Percentiles rank a stretch among this genome's conserved stretches.
These are phyloP conservation scores for Abortiporus biennis DNA, from an alignment of 1,284 basidiomycete species.

Conservation along the genomic window DNA sequence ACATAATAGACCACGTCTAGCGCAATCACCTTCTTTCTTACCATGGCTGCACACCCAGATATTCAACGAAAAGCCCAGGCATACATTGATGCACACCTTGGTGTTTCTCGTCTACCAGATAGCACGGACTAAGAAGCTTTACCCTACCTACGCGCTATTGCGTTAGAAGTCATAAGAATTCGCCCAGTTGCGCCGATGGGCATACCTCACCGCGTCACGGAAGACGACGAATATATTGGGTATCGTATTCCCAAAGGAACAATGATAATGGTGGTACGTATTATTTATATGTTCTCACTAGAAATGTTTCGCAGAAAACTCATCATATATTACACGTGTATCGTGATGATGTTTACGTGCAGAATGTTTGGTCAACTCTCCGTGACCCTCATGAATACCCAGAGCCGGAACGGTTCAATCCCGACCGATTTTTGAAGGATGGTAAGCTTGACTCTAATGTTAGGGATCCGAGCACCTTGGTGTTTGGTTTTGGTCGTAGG, in stretches of 20 bases:
- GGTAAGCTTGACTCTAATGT: constrained; percentile 4
- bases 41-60: neutral
- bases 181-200: constrained; percentile 3
- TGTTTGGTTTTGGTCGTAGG: constrained; percentile 11
- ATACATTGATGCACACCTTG: too few relatives aligned
- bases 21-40: neutral
- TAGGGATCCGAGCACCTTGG: neutral
- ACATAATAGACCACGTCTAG: neutral
- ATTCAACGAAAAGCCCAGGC: too few relatives aligned
- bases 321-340: too few relatives aligned
- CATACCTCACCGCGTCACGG: constrained; percentile 6
- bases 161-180: neutral
- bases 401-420: constrained; percentile 4
- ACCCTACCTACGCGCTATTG: neutral
- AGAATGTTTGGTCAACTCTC: constrained; percentile 6
- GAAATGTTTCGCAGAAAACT: too few relatives aligned
- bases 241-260: constrained; percentile 13
- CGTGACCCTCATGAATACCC: constrained; percentile 8
- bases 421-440: constrained; percentile 6
- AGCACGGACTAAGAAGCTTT: neutral
- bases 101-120: neutral
- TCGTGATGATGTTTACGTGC: neutral
- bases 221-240: constrained; percentile 14
- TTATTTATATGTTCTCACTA: neutral
- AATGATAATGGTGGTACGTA: constrained; percentile 10